Percentiles rank a stretch among this genome's conserved stretches.
Evolutionary conservation across 768 basidiomycete genomes (phyloP).

Genomic region (Pleurotus cornucopiae): DNA sequence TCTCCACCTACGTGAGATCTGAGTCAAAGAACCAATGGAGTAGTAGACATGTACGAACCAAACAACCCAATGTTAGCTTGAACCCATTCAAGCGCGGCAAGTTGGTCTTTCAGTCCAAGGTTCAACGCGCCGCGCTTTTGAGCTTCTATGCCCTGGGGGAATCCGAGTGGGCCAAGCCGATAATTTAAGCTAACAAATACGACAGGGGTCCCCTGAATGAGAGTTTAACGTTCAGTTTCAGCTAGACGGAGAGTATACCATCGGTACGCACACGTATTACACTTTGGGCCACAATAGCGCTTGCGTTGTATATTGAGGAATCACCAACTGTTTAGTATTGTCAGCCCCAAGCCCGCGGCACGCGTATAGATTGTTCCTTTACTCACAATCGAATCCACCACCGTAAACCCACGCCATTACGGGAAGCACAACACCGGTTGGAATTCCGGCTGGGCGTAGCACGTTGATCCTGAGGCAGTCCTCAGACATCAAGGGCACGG

Average conservation of each 20-base stretch:
- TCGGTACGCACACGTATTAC: slow-evolving; percentile 12
- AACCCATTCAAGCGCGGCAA: slow-evolving; percentile 42
- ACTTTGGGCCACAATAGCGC: slow-evolving; percentile 21
- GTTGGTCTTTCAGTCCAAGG: slow-evolving; percentile 35
- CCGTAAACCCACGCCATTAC: slow-evolving; percentile 38
- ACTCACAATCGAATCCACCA: slow-evolving; percentile 14
- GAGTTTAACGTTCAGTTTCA: not conserved
- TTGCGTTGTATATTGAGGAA: slow-evolving; percentile 25
- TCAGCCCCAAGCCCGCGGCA: not conserved
- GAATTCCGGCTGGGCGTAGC: slow-evolving; percentile 27
- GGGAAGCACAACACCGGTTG: slow-evolving; percentile 23
- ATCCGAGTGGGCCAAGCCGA: slow-evolving; percentile 42
- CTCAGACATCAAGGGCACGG: slow-evolving; percentile 26
- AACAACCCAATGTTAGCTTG: slow-evolving; percentile 50
- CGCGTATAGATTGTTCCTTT: too few species aligned
- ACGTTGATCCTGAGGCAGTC: slow-evolving; percentile 45
- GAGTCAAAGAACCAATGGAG: not conserved
- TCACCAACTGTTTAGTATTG: slow-evolving; percentile 7
- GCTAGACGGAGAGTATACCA: not conserved
- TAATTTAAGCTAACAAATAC: slow-evolving; percentile 47
- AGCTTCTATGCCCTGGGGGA: slow-evolving; percentile 37
- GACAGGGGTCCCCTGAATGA: slow-evolving; percentile 31
- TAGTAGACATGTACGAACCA: slow-evolving; percentile 20
- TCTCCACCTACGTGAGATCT: slow-evolving; percentile 30
- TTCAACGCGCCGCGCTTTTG: slow-evolving; percentile 29